Evolutionary conservation across 1,139 yeast genomes (phyloP).

Genomic region (Suzukiozyma palmioleophila): DNA sequence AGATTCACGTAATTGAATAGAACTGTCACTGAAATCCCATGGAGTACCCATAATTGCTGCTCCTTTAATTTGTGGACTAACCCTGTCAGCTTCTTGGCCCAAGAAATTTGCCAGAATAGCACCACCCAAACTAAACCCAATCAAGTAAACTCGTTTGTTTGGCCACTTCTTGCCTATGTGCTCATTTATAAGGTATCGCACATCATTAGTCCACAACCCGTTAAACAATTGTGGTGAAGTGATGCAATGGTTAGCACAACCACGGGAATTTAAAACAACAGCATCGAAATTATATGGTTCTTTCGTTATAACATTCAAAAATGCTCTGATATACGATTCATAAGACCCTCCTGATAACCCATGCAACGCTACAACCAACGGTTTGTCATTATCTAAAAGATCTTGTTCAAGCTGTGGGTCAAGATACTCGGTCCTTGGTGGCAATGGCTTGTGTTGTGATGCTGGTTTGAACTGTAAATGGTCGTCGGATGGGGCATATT

Average conservation of each 20-base stretch:
- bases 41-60: constrained; percentile 51
- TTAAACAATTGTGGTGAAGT: constrained; percentile 57
- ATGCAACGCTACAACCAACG: constrained; percentile 51
- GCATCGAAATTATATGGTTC: constrained; percentile 44
- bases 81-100: constrained; percentile 45
- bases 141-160: constrained; percentile 43
- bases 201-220: constrained; percentile 61
- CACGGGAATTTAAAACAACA: constrained; percentile 53
- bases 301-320: constrained; percentile 29
- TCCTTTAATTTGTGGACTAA: constrained; percentile 38
- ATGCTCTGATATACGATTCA: constrained; percentile 51
- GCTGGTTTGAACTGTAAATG: constrained; percentile 28
- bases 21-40: constrained; percentile 52
- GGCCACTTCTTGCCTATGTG: constrained; percentile 45
- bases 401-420: constrained; percentile 28
- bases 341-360: constrained; percentile 64
- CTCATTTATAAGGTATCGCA: constrained; percentile 49
- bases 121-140: constrained; percentile 59
- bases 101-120: constrained; percentile 51
- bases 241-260: constrained; percentile 56
- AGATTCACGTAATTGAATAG: constrained; percentile 37
- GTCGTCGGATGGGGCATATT: constrained; percentile 14
- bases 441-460: constrained; percentile 33
- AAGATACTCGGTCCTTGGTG: constrained; percentile 41
- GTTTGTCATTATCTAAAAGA: constrained; percentile 29